Evolutionary conservation across 2,329 filamentous ascomycete species (phyloP).

Genomic region (Colletotrichum caudatum): DNA sequence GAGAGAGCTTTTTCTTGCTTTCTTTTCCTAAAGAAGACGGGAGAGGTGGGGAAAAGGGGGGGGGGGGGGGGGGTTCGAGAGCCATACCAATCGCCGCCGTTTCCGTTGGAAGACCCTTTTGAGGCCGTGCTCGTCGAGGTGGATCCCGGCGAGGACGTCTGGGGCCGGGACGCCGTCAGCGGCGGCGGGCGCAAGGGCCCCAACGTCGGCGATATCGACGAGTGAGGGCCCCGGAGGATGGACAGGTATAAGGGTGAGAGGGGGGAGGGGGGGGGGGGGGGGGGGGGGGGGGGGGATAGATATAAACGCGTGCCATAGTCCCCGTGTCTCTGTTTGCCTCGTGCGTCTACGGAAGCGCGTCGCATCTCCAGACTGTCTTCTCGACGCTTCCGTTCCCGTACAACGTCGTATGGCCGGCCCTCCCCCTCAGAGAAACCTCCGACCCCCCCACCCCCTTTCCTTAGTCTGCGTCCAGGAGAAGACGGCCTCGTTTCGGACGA

Average conservation of each 20-base stretch:
- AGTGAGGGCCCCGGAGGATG: constrained; percentile 42
- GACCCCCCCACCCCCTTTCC: too few species aligned
- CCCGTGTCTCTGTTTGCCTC: background rate
- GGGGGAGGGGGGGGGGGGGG: background rate
- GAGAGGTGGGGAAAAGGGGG: background rate
- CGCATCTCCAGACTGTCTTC: background rate
- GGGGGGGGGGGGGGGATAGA: too few species aligned
- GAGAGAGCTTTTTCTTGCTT: background rate
- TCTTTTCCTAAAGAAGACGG: background rate
- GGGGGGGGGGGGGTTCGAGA: too few species aligned
- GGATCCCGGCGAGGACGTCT: too few species aligned
- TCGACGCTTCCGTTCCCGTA: background rate
- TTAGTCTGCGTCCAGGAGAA: background rate
- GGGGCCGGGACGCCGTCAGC: constrained; percentile 58
- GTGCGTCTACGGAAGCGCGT: background rate
- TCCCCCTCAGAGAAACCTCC: background rate
- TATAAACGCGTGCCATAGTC: background rate
- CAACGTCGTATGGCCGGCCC: background rate
- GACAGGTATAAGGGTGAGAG: too few species aligned
- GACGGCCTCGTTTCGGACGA: background rate
- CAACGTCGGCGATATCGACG: constrained; percentile 56
- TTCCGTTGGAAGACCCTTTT: too few species aligned
- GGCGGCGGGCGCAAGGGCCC: constrained; percentile 54
- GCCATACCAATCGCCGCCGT: too few species aligned
- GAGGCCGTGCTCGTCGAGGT: too few species aligned